These are phyloP conservation scores for Fusarium heterosporum DNA, from an alignment of 2,329 filamentous ascomycete genomes.

Conservation along the genomic window DNA sequence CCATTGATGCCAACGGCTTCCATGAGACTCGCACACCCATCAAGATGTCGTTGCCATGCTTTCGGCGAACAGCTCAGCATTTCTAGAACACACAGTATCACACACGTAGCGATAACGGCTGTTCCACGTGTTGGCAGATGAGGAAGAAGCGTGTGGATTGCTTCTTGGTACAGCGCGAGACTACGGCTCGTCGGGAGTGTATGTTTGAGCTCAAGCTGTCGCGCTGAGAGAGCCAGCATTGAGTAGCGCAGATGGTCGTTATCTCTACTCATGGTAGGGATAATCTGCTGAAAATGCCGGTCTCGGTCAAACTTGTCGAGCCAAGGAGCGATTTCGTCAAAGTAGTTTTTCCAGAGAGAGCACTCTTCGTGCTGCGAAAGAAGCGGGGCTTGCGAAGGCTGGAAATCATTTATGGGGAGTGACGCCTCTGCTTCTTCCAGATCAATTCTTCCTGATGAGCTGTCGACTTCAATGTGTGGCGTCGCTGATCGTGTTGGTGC, in stretches of 20 bases:
- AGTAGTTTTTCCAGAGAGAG: constrained; percentile 56
- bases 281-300: constrained; percentile 60
- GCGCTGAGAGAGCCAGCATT: constrained; percentile 63
- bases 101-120: constrained; percentile 64
- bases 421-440: constrained; percentile 25
- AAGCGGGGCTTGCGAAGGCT: constrained; percentile 25
- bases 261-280: constrained; percentile 60
- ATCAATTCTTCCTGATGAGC: constrained; percentile 2
- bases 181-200: constrained; percentile 54
- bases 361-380: constrained; percentile 50
- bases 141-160: constrained; percentile 62
- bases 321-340: constrained; percentile 58
- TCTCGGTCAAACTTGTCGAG: constrained; percentile 66
- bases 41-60: constrained; percentile 63
- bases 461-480: constrained; percentile 35
- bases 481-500: constrained; percentile 50
- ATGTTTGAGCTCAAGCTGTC: constrained; percentile 61
- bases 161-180: constrained; percentile 62
- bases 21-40: constrained; percentile 64
- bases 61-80: constrained; percentile 63
- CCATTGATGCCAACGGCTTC: constrained; percentile 63
- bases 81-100: constrained; percentile 66
- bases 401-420: constrained; percentile 34
- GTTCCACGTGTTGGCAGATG: constrained; percentile 60
- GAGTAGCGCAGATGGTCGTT: constrained; percentile 60